These are phyloP conservation scores for Laguncularia racemosa DNA, from an alignment of 345 rosid genomes.

Conservation along the genomic window DNA sequence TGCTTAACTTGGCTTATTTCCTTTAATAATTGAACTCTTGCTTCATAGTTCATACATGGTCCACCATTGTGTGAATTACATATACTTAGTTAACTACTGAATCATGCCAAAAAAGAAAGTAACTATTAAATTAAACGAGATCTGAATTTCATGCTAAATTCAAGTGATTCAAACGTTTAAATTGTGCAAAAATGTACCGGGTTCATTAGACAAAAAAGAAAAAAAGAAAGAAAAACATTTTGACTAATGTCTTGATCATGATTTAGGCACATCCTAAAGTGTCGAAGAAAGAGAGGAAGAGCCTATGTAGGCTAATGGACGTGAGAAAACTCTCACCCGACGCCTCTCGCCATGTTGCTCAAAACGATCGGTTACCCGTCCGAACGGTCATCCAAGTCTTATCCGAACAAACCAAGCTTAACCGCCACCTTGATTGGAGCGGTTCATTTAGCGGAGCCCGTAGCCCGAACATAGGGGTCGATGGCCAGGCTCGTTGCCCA, in stretches of 20 bases:
- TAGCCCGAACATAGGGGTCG: slow-evolving; percentile 41
- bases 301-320: slow-evolving; percentile 60
- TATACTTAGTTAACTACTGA: no score
- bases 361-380: slow-evolving; percentile 77
- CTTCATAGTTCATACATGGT: no score
- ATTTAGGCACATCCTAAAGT: slow-evolving; percentile 66
- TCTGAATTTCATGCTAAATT: no score
- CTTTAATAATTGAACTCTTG: no score
- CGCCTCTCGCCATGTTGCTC: slow-evolving; percentile 77
- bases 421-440: slow-evolving; percentile 52
- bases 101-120: no score
- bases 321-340: slow-evolving; percentile 63
- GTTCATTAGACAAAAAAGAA: no score
- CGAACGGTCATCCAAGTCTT: slow-evolving; percentile 75
- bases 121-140: no score
- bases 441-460: slow-evolving; percentile 48
- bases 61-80: no score
- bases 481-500: slow-evolving; percentile 35
- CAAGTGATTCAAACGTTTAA: no score
- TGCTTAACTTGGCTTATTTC: no score
- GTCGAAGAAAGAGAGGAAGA: slow-evolving; percentile 68
- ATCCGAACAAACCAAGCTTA: slow-evolving; percentile 65
- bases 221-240: no score
- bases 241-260: background rate
- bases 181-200: no score